Base-by-base conservation (phyloP, 2,329 filamentous ascomycete genomes). In the Alternaria consortialis region DNA sequence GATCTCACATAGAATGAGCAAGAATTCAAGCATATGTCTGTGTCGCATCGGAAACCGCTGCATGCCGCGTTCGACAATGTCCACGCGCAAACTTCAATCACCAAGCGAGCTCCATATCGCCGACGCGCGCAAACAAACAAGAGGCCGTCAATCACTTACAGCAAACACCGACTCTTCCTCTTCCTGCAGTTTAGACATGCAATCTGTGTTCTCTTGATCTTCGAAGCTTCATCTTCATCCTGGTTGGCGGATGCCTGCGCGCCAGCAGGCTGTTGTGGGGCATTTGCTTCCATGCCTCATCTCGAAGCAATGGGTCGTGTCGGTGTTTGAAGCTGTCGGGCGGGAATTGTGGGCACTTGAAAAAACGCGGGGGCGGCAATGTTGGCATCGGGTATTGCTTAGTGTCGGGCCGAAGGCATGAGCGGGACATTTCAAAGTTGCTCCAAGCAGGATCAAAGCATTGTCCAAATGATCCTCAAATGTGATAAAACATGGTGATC, bases 141-240 rank as follows among this genome's bases (percentile, higher is more conserved):
- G 20, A 48, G 48, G 48, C 34, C 54, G 34, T 52, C 46, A 58
- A 72, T 66, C 40, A 61, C 76, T 69, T 72, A 79, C 77, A 80
- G 66, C 44, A 79, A 67, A 69, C 77, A 80, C 50, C 77, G 69
- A 53, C 74, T 77, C 68, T 80, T 80, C 52, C 77, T 67, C 70
- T 78, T 79, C 51, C 77, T 67, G 61, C 77, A 80, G 53, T 77
- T 74, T 56, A 79, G 62, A 62, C 70, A 72, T 31, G 70, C 70
- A 55, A 70, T 70, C 58, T 72, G 69, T 34, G 70, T 70, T 44
- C 70, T 67, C 37, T 68, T 71, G 34, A 32, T 63, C 62, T 62
- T 67, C 48, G 63, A 58, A 37, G 67, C 63, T 29, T 71, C 70
- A 31, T 70, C 65, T 39, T 61, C 58, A 61, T 61, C 58, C 58